Evolutionary conservation across 805 yeast genomes (phyloP), one percentile per base, ranked within the genome.

Genomic region (Kodamaea sagamina): DNA sequence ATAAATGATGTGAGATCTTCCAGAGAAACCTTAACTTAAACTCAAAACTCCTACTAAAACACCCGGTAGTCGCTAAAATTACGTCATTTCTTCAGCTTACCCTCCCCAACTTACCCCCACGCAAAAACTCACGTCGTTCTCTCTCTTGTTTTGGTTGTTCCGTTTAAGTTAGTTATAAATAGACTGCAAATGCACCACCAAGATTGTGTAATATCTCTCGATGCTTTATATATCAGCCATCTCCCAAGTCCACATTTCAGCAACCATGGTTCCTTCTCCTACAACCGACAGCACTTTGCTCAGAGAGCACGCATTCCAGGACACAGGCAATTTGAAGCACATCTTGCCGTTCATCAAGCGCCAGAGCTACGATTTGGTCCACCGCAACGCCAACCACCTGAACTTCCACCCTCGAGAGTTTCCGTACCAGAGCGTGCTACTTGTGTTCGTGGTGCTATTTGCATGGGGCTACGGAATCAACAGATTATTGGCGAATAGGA

Each of bases 301-400:
- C 40, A 37, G 46, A 8, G 67, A 62, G 38, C 66, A 62, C 49
- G 57, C 55, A 13, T 62, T 57, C 51, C 60, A 62, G 41, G 64
- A 59, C 10, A 47, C 63, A 0, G 65, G 64, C 15, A 57, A 59
- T 39, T 37, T 54, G 16, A 56, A 55, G 39, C 48, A 57, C 43
- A 47, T 57, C 6, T 39, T 56, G 38, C 62, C 62, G 2, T 48
- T 57, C 31, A 50, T 53, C 34, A 56, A 54, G 32, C 41, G 47
- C 35, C 60, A 57, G 42, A 53, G 52, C 35, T 58, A 59, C 41
- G 54, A 51, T 39, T 17, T 44, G 36, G 27, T 37, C 7, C 42
- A 27, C 21, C 27, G 31, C 19, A 41, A 32, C 24, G 32, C 27
- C 28, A 41, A 35, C 39, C 43, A 41, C 29, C 32, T 19, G 32